Evolutionary conservation across 345 rosid genomes (phyloP), one percentile per base, ranked within the genome.

Genomic region (Lepidium aucheri): DNA sequence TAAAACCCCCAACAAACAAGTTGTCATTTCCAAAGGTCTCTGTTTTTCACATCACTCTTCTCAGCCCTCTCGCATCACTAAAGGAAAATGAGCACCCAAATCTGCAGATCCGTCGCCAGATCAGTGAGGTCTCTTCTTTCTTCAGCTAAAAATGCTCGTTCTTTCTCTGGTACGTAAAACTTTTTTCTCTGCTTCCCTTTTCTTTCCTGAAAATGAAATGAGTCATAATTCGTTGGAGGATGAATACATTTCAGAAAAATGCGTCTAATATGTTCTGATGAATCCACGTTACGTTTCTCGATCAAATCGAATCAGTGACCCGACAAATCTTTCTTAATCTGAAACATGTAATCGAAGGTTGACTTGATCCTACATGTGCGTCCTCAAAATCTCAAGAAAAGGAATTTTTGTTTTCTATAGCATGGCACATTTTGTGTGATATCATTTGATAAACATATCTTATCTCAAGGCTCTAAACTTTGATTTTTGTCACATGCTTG

Each of bases 71-170:
- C 15, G 4, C 28, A 51, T 40, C 38, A 14, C 30, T 5, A 11
- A 7, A 33, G 4, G 36, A 76, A 70, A 13, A 89, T 87, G 97
- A 84, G 84, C 75, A 76, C 86, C 43, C 85, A 72, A 70, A 72
- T 84, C 16, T 67, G 53, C 77, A 82, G 88, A 83, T 84, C 86
- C 67, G 88, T 81, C 74, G 85, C 86, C 36, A 80, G 82, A 67
- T 87, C 87, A 50, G 83, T 83, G 14, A 82, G 85, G 84, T 77
- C 91, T 65, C 80, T 85, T 69, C 82, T 79, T 41, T 33, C 41
- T 15, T 53, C 58, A 9, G 24, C 59, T 18, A 87, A 79, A 77
- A 63, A 54, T 77, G 66, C 90, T 34, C 82, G 86, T 14, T 77
- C 79, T 65, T 80, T 60, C 88, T 76, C 88, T 6, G 88, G 87